Percentiles rank a stretch among this genome's conserved stretches.
Conservation (phyloP, 148 eudicot species). For the Heliamphora exappendiculata region DNA sequence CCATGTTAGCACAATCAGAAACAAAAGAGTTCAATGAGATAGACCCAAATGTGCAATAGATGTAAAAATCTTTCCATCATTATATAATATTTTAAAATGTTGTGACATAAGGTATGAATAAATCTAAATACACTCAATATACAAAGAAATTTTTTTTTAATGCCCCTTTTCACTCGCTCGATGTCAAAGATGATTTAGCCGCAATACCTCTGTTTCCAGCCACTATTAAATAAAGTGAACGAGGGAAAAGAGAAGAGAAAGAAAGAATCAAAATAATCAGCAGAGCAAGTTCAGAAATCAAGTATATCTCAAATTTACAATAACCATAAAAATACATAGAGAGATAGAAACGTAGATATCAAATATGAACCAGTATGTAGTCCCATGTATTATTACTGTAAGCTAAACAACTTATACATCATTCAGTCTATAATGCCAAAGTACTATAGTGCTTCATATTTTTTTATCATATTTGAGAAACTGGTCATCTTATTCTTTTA, state of each 20-base stretch:
- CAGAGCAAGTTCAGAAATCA: slow-evolving; percentile 7
- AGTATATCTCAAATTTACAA: neutral
- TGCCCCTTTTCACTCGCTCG: slow-evolving; percentile 90
- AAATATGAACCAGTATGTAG: neutral
- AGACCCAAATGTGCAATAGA: neutral
- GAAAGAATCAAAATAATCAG: neutral
- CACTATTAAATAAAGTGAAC: slow-evolving; percentile 26
- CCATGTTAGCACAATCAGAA: neutral
- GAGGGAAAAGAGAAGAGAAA: neutral
- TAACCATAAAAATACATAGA: neutral
- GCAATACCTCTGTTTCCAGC: slow-evolving; percentile 69
- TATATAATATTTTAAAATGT: neutral
- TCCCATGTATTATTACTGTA: neutral
- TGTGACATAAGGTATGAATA: neutral
- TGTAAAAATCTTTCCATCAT: neutral
- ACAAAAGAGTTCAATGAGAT: slow-evolving; percentile 1
- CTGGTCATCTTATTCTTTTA: no score
- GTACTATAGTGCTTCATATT: no score
- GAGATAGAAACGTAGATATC: neutral
- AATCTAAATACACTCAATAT: neutral
- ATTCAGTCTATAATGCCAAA: slow-evolving; percentile 49
- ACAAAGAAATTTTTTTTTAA: slow-evolving; percentile 83
- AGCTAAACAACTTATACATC: slow-evolving; percentile 65
- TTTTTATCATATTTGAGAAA: no score
- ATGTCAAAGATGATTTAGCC: slow-evolving; percentile 84